Conservation (phyloP, 805 yeast species). For the Ogataea populi-albae region DNA sequence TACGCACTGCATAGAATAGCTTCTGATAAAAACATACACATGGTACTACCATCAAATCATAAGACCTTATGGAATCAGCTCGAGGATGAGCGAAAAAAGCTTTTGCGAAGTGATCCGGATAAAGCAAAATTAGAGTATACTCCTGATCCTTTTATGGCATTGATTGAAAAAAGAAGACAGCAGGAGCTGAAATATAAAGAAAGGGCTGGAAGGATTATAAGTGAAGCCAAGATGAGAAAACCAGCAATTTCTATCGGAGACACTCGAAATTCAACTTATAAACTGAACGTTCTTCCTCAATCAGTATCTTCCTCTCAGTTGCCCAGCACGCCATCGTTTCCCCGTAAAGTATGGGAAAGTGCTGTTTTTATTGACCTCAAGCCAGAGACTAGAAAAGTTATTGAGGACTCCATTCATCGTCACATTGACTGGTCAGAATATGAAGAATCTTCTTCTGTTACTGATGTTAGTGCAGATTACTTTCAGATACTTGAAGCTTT, state of each 20-base stretch:
- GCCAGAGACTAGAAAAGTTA: conserved; percentile 55
- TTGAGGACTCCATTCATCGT: conserved; percentile 58
- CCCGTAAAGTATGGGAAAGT: conserved; percentile 64
- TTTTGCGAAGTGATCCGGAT: conserved; percentile 44
- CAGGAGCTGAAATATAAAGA: conserved; percentile 46
- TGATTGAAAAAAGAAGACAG: conserved; percentile 53
- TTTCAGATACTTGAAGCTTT: conserved; percentile 31
- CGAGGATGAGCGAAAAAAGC: conserved; percentile 54
- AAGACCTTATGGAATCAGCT: conserved; percentile 74
- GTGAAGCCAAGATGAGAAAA: conserved; percentile 48
- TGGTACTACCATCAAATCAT: conserved; percentile 84
- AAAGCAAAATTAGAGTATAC: conserved; percentile 55
- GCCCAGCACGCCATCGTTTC: conserved; percentile 28
- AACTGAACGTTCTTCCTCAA: conserved; percentile 7
- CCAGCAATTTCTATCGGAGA: conserved; percentile 42
- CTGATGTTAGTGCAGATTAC: conserved; percentile 13
- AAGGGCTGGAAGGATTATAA: conserved; percentile 41
- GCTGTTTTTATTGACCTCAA: conserved; percentile 69
- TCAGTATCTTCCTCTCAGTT: conserved; percentile 12
- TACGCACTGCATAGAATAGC: conserved; percentile 78
- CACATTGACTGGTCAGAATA: conserved; percentile 54
- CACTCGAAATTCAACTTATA: neutral
- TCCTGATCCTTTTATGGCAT: conserved; percentile 73
- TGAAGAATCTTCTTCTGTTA: conserved; percentile 12
- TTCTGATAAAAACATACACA: conserved; percentile 75